Percentiles rank a stretch among this genome's conserved stretches.
Evolutionary conservation across 306 rosid genomes (phyloP).

Genomic region (Acacia acuminata): DNA sequence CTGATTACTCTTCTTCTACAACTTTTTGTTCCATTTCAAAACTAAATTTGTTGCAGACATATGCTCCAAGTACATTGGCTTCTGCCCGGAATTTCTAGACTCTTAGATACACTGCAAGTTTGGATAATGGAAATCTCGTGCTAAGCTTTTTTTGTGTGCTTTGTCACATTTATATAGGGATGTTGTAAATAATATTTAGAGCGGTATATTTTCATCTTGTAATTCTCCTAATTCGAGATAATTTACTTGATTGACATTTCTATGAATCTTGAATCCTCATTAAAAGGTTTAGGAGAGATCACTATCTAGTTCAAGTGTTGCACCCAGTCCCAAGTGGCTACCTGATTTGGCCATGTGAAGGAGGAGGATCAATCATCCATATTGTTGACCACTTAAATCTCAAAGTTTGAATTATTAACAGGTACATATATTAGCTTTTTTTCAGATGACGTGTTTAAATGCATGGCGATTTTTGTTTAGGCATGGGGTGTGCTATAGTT

Average conservation of each 20-base stretch:
- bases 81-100: constrained; percentile 99
- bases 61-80: constrained; percentile 93
- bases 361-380: constrained; percentile 97
- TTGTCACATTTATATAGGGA: no score
- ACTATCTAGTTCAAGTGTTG: constrained; percentile 86
- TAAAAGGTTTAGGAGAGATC: constrained; percentile 93
- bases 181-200: neutral
- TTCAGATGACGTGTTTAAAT: neutral
- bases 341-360: constrained; percentile 94
- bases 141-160: constrained; percentile 41
- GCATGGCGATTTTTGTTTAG: constrained; percentile 39
- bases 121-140: constrained; percentile 95
- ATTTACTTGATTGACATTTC: neutral
- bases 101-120: constrained; percentile 78
- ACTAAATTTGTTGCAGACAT: constrained; percentile 52
- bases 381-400: constrained; percentile 96
- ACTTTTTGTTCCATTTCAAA: neutral
- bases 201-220: neutral
- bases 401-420: constrained; percentile 55
- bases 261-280: constrained; percentile 19
- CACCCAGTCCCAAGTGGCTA: constrained; percentile 80
- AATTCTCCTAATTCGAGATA: neutral
- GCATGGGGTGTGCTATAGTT: constrained; percentile 98
- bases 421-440: neutral
- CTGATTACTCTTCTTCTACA: no score